A percentile compares a stretch with the other conserved stretches of the same genome.
Evolutionary conservation across 345 rosid genomes (phyloP).

Genomic region (Boechera retrofracta): DNA sequence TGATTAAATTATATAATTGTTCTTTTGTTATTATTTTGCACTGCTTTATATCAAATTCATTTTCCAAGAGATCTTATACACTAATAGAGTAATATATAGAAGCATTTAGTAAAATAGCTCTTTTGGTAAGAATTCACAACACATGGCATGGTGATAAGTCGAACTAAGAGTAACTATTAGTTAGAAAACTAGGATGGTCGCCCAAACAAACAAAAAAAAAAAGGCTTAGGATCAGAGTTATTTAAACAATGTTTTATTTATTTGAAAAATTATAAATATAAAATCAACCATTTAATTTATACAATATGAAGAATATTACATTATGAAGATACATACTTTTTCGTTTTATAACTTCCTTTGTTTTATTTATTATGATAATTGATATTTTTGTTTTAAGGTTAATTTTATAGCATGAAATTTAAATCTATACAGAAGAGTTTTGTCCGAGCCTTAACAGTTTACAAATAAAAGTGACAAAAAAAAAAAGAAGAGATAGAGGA

Average conservation of each 20-base stretch:
- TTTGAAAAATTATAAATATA: neutral
- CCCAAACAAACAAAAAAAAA: neutral
- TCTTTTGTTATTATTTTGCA: slow-evolving; percentile 3
- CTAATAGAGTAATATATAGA: neutral
- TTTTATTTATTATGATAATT: too few species aligned
- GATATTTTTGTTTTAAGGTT: too few species aligned
- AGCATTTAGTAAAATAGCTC: neutral
- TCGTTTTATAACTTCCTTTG: too few species aligned
- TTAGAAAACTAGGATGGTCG: neutral
- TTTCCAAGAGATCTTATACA: neutral
- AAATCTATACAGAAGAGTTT: too few species aligned
- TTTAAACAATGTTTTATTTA: neutral
- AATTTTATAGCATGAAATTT: too few species aligned
- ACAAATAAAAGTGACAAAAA: too few species aligned
- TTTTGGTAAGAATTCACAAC: neutral
- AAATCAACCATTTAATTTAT: neutral
- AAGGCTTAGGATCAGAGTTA: neutral
- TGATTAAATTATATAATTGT: neutral
- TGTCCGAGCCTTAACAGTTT: too few species aligned
- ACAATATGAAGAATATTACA: too few species aligned
- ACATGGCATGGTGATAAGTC: neutral
- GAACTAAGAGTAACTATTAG: neutral
- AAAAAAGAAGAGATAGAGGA: too few species aligned
- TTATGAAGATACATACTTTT: too few species aligned
- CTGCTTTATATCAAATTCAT: slow-evolving; percentile 7